Conservation (phyloP, 345 rosid species). For the Moringa oleifera region DNA sequence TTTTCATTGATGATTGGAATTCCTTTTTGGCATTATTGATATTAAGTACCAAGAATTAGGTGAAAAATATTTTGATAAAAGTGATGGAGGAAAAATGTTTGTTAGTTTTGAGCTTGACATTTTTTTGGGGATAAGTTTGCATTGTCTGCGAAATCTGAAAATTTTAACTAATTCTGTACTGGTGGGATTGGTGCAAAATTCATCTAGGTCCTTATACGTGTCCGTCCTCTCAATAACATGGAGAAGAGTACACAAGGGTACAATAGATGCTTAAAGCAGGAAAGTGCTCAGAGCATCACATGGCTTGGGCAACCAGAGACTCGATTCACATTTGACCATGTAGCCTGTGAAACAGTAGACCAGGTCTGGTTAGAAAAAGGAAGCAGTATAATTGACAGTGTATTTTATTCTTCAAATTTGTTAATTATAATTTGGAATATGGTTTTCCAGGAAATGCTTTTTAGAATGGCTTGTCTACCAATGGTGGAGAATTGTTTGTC, state of each 20-base stretch:
- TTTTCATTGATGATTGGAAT: no score
- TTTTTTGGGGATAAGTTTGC: background rate
- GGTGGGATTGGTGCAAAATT: slow-evolving; percentile 9
- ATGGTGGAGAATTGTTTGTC: slow-evolving; percentile 98
- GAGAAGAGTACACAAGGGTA: slow-evolving; percentile 70
- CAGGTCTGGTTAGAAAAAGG: slow-evolving; percentile 47
- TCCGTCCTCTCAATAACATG: slow-evolving; percentile 83
- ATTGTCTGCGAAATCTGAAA: background rate
- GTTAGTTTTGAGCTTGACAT: no score
- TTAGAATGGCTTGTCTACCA: slow-evolving; percentile 80
- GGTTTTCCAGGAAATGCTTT: slow-evolving; percentile 70
- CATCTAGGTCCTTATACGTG: slow-evolving; percentile 67
- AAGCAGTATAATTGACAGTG: background rate
- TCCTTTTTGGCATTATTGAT: no score
- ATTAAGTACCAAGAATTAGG: no score
- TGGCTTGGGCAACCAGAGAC: slow-evolving; percentile 92
- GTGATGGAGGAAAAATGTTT: no score
- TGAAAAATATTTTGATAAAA: no score
- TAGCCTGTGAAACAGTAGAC: slow-evolving; percentile 88
- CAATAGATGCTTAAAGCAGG: slow-evolving; percentile 87
- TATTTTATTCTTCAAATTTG: background rate
- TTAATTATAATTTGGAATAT: slow-evolving; percentile 1
- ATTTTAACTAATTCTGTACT: background rate
- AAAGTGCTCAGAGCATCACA: slow-evolving; percentile 65
- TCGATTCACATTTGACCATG: slow-evolving; percentile 84